phyloP scores from a whole-genome alignment of 768 basidiomycete genomes.

The Leccinum subtestaceum region DNA sequence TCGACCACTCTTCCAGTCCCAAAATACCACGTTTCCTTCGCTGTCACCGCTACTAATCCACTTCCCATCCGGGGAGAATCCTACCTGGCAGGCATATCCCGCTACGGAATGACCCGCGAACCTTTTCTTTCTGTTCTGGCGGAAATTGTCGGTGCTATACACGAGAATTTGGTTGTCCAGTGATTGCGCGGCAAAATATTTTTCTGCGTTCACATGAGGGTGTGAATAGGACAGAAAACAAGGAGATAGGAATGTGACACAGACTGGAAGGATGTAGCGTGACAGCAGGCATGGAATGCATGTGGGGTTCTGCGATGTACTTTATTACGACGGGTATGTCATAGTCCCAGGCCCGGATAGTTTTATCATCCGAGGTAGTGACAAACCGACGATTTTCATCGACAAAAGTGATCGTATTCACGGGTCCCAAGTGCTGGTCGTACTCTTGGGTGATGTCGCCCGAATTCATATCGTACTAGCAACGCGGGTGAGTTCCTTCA shows the following conservation, averaged over 20 bases:
- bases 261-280: slow-evolving; percentile 91
- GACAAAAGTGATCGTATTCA: slow-evolving; percentile 98
- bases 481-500: slow-evolving; percentile 1
- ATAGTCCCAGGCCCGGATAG: slow-evolving; percentile 98
- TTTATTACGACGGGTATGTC: slow-evolving; percentile 99
- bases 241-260: slow-evolving; percentile 34
- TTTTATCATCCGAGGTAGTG: slow-evolving; percentile 98
- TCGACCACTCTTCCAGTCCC: slow-evolving; percentile 99
- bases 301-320: slow-evolving; percentile 97
- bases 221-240: slow-evolving; percentile 17
- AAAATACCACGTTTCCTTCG: slow-evolving; percentile 93
- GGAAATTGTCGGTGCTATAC: slow-evolving; percentile 97
- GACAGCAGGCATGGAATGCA: slow-evolving; percentile 99
- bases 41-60: slow-evolving; percentile 98
- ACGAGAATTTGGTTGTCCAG: slow-evolving; percentile 98
- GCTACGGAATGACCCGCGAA: slow-evolving; percentile 97
- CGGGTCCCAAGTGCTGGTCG: slow-evolving; percentile 96
- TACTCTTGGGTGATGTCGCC: slow-evolving; percentile 98
- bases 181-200: slow-evolving; percentile 97
- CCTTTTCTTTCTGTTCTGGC: slow-evolving; percentile 97
- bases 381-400: slow-evolving; percentile 97
- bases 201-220: slow-evolving; percentile 47
- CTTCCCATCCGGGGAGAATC: slow-evolving; percentile 97
- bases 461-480: slow-evolving; percentile 90
- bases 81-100: slow-evolving; percentile 95